Evolutionary conservation across 2,329 filamentous ascomycete genomes (phyloP).

Genomic region (Fusarium sp.): DNA sequence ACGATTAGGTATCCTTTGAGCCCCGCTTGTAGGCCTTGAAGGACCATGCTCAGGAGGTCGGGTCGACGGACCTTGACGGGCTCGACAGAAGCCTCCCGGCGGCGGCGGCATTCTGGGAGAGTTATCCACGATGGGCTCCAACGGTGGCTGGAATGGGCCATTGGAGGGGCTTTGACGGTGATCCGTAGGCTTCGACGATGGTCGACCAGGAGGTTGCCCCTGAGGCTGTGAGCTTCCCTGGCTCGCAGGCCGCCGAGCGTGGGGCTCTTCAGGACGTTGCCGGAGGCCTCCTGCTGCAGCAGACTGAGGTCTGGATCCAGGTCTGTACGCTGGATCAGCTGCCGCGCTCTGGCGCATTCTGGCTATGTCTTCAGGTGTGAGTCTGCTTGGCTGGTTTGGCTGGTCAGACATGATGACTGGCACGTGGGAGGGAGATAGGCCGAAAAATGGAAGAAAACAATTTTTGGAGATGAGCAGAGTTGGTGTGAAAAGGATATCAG

Average conservation of each 20-base stretch:
- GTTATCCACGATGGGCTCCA: not conserved
- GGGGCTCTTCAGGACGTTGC: not conserved
- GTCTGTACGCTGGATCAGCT: not conserved
- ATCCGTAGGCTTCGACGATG: not conserved
- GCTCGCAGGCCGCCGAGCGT: not conserved
- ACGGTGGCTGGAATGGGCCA: not conserved
- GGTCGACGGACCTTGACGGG: not conserved
- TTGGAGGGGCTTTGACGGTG: not conserved
- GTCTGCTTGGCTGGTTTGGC: not conserved
- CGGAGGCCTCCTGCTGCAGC: not conserved
- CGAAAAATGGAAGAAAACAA: not conserved
- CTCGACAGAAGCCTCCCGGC: not conserved
- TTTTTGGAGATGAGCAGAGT: not conserved
- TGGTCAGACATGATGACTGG: not conserved
- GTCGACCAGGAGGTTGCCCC: not conserved
- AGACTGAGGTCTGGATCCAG: not conserved
- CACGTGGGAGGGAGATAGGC: not conserved
- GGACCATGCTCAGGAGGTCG: not conserved
- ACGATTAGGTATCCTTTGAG: not conserved
- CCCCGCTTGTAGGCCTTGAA: not conserved
- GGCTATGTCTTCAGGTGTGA: not conserved
- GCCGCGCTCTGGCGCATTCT: not conserved
- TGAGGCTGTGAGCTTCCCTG: not conserved
- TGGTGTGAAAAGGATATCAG: not conserved
- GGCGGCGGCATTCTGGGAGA: not conserved